Evolutionary conservation across 768 basidiomycete species (phyloP).

Genomic region (Serendipita sp.): DNA sequence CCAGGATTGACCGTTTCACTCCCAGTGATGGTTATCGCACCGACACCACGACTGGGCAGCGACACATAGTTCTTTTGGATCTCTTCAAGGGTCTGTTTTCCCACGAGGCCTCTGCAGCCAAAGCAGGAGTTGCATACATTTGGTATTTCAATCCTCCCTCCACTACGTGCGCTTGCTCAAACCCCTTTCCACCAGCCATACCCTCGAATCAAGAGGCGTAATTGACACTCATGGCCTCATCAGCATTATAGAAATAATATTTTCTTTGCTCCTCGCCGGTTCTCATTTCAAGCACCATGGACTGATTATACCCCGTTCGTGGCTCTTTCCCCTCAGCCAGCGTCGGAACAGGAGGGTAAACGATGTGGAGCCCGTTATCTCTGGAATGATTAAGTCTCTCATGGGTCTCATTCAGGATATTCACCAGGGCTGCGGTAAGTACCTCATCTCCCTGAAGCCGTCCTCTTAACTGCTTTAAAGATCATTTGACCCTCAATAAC

Average conservation of each 20-base stretch:
- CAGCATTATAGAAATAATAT: background rate
- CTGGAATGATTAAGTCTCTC: background rate
- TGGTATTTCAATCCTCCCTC: background rate
- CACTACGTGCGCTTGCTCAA: background rate
- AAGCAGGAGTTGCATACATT: background rate
- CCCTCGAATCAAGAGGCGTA: background rate
- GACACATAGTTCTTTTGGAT: background rate
- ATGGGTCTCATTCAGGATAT: background rate
- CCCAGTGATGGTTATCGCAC: background rate
- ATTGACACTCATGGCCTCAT: background rate
- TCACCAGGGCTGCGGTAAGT: background rate
- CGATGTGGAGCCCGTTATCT: background rate
- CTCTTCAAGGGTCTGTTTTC: background rate
- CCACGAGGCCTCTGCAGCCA: background rate
- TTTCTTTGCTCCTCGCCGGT: background rate
- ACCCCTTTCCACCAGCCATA: background rate
- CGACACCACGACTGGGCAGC: background rate
- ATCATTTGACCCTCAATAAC: background rate
- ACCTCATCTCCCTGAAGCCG: background rate
- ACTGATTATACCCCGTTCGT: background rate
- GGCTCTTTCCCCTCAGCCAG: background rate
- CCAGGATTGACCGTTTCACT: background rate
- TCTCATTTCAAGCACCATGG: background rate
- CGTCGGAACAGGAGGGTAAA: background rate
- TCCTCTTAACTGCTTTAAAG: background rate